Base-by-base conservation (phyloP, 352 stramenopile species). In the Aphanomyces invadans region DNA sequence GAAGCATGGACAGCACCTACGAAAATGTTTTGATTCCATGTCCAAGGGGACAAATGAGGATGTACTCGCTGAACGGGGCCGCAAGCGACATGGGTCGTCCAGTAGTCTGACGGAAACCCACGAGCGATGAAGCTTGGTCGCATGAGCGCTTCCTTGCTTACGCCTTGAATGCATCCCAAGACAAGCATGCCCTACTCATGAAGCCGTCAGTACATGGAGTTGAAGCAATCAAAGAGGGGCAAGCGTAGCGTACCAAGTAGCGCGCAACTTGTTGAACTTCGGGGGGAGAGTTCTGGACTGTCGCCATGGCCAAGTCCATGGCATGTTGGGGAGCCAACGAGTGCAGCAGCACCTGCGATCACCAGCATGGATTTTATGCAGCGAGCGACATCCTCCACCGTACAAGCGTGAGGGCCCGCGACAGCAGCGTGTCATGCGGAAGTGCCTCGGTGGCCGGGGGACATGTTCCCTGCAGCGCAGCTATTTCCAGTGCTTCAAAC, bases 261-360 rank as follows among this genome's bases (percentile, higher is more conserved):
- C 49, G 49, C 19, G 36, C 49, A 15, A 57, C 49, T n/a, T 57
- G 21, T 7, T n/a, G 49, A 11, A 26, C 36, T 57, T 57, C 49
- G 19, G 21, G 49, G 5, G 15, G 12, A 25, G 49, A 2, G 2
- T 21, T 29, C 12, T 29, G 11, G 11, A 26, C 49, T 5, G 36
- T 2, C 9, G 49, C 49, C 2, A 57, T 21, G 7, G 49, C 49
- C 4, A 32, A n/a, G 9, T 3, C 49, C 49, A 57, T 57, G 25
- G 49, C 25, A 12, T 7, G 25, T 0, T 12, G 1, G 7, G 49
- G 49, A 15, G 4, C 49, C 3, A 33, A 0, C 7, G 25, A n/a
- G 36, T 57, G 49, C 46, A 54, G n/a, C 46, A 54, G 46, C 26
- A 29, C 46, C 46, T 48, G n/a, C 15, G n/a, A 48, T 15, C 39